These are phyloP conservation scores for Candida morakotiae DNA, from an alignment of 805 yeast species.

Conservation along the genomic window DNA sequence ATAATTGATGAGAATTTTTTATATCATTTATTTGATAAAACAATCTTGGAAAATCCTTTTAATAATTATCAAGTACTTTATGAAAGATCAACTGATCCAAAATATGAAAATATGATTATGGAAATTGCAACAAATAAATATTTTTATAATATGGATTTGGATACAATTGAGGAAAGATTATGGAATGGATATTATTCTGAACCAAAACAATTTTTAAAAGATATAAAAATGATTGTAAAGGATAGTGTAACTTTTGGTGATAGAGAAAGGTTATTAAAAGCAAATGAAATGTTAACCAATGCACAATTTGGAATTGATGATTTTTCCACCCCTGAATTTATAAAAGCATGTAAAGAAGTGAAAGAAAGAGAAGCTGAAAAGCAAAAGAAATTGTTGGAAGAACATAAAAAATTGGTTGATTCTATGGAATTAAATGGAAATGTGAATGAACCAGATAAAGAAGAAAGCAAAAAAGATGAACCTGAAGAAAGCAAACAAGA, in stretches of 20 bases:
- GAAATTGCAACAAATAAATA: slow-evolving; percentile 71
- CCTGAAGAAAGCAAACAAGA: too few relatives aligned
- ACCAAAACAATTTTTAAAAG: slow-evolving; percentile 84
- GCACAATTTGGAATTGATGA: slow-evolving; percentile 96
- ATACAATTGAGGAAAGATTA: slow-evolving; percentile 85
- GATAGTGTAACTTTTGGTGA: slow-evolving; percentile 77
- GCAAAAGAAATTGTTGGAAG: slow-evolving; percentile 40
- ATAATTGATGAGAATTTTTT: slow-evolving; percentile 73
- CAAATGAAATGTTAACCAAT: slow-evolving; percentile 94
- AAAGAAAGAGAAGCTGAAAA: slow-evolving; percentile 60
- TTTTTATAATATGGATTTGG: slow-evolving; percentile 87
- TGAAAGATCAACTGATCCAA: slow-evolving; percentile 42
- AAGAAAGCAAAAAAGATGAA: neutral
- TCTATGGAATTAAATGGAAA: slow-evolving; percentile 13
- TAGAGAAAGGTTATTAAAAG: slow-evolving; percentile 73
- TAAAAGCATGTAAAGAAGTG: slow-evolving; percentile 72
- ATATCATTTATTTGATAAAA: slow-evolving; percentile 73
- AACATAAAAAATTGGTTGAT: slow-evolving; percentile 25
- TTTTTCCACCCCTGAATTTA: slow-evolving; percentile 65
- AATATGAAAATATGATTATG: slow-evolving; percentile 67
- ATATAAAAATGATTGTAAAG: slow-evolving; percentile 74
- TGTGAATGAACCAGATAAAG: neutral
- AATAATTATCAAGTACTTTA: slow-evolving; percentile 35
- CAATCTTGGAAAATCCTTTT: slow-evolving; percentile 33
- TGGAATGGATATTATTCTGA: slow-evolving; percentile 97